Conservation (phyloP, 2,329 filamentous ascomycete genomes). For the Scytalidium lignicola region DNA sequence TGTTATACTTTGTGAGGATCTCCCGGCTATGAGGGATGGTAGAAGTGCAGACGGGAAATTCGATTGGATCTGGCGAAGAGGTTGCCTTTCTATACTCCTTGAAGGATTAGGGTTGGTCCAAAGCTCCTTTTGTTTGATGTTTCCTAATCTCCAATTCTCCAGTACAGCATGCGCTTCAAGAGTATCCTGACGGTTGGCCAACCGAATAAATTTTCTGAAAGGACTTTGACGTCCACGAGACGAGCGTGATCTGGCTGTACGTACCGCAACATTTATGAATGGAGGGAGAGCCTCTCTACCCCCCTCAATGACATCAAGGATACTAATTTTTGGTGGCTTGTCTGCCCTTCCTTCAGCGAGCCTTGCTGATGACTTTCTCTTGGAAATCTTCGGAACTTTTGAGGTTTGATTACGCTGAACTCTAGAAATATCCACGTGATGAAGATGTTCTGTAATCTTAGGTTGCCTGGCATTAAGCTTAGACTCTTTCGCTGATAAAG, state of each 20-base stretch:
- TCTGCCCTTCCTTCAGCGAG: not conserved
- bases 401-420: not conserved
- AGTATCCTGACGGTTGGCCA: constrained; percentile 58
- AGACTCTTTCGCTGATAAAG: constrained; percentile 2
- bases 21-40: not conserved
- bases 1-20: not conserved
- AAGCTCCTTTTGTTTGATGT: constrained; percentile 15
- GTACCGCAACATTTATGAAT: constrained; percentile 58
- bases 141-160: constrained; percentile 45
- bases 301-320: constrained; percentile 47
- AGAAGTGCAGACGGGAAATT: constrained; percentile 17
- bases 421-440: not conserved
- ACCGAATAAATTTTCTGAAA: constrained; percentile 48
- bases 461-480: constrained; percentile 14
- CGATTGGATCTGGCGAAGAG: constrained; percentile 13
- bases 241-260: constrained; percentile 43
- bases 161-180: constrained; percentile 50
- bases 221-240: constrained; percentile 52
- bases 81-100: not conserved
- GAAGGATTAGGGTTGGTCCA: not conserved
- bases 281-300: constrained; percentile 34
- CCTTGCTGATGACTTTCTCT: not conserved
- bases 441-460: constrained; percentile 23
- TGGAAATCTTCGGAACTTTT: not conserved
- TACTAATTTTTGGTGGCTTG: constrained; percentile 47